Evolutionary conservation across 306 rosid genomes (phyloP).

Genomic region (Vicia sativa): DNA sequence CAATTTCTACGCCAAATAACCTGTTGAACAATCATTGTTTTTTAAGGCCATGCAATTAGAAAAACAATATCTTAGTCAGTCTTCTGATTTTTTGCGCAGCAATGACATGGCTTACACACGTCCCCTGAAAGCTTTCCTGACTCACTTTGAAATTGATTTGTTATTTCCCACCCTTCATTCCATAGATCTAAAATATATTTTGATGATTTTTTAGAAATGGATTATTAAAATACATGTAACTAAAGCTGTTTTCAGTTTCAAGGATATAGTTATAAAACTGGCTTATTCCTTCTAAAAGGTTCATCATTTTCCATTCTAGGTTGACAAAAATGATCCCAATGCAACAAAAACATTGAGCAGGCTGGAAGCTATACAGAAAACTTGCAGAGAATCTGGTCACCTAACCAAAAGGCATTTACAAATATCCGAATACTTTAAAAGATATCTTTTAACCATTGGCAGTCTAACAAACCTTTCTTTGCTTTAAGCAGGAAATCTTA

Average conservation of each 20-base stretch:
- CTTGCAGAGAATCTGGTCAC: slow-evolving; percentile 82
- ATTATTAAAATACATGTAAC: slow-evolving; percentile 22
- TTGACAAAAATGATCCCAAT: slow-evolving; percentile 81
- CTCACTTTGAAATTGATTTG: neutral
- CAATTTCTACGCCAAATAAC: no score
- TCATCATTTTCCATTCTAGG: slow-evolving; percentile 51
- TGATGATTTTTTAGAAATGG: slow-evolving; percentile 1
- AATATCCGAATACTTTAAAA: slow-evolving; percentile 34
- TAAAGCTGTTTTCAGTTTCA: slow-evolving; percentile 26
- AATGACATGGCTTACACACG: neutral
- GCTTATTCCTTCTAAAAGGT: slow-evolving; percentile 29
- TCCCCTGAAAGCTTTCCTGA: neutral
- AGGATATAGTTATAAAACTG: slow-evolving; percentile 17
- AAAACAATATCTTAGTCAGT: no score
- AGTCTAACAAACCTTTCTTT: slow-evolving; percentile 41
- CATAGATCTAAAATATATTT: slow-evolving; percentile 9
- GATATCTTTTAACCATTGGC: slow-evolving; percentile 18
- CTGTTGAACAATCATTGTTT: no score
- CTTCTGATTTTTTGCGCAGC: no score
- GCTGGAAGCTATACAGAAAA: slow-evolving; percentile 70
- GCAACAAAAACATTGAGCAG: slow-evolving; percentile 82
- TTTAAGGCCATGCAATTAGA: no score
- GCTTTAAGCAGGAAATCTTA: slow-evolving; percentile 64
- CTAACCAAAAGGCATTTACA: slow-evolving; percentile 60
- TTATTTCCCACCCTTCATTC: slow-evolving; percentile 16